These are phyloP conservation scores for Alternaria triticimaculans DNA, from an alignment of 2,329 filamentous ascomycete species.

Conservation along the genomic window DNA sequence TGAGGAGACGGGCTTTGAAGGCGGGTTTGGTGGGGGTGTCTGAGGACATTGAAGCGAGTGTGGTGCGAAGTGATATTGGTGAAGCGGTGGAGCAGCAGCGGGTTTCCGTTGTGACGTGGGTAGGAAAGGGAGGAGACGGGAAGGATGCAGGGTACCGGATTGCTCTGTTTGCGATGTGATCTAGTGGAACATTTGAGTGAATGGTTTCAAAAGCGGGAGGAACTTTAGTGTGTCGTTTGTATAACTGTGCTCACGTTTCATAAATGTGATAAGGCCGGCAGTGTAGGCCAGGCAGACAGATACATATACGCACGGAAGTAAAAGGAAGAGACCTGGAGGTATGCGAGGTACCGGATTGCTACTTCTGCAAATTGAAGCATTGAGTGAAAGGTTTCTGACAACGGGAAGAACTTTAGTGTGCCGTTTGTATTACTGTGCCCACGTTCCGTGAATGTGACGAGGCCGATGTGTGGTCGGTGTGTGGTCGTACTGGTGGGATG, in stretches of 20 bases:
- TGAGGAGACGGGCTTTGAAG: not conserved
- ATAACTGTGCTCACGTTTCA: not conserved
- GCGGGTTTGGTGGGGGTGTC: not conserved
- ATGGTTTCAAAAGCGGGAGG: not conserved
- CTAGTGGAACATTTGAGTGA: not conserved
- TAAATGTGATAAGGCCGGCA: not conserved
- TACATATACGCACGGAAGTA: accelerated
- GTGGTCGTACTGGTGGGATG: not conserved
- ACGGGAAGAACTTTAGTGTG: not conserved
- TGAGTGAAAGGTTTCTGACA: not conserved
- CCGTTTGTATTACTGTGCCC: not conserved
- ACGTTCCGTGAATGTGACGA: not conserved
- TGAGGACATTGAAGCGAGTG: not conserved
- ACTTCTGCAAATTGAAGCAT: no score
- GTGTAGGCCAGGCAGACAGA: not conserved
- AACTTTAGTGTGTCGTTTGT: not conserved
- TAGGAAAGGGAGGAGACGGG: no score
- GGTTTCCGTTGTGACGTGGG: not conserved
- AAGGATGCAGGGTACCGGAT: no score
- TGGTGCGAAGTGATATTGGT: not conserved
- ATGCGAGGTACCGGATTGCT: not conserved
- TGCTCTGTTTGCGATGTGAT: not conserved
- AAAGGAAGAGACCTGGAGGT: not conserved
- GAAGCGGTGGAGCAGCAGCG: not conserved
- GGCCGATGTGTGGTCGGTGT: not conserved